Conservation (phyloP, 179 eudicot species). For the Beta macrorhiza region DNA sequence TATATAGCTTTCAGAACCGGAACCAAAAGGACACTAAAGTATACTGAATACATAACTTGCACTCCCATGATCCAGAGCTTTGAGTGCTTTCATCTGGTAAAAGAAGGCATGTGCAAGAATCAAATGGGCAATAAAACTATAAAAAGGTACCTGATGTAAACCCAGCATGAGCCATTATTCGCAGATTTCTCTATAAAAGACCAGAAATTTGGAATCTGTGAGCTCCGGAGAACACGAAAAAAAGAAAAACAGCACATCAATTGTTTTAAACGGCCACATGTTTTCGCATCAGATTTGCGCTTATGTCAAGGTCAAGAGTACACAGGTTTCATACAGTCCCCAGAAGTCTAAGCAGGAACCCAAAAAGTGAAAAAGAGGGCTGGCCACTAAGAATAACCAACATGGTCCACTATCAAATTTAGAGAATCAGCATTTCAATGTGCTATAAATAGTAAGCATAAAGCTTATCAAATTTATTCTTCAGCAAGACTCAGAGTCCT, state of each 20-base stretch:
- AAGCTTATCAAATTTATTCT: slow-evolving; percentile 28
- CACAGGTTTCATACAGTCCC: slow-evolving; percentile 16
- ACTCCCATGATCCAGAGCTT: neutral
- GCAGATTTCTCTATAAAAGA: neutral
- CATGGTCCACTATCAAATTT: slow-evolving; percentile 28
- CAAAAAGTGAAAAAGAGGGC: slow-evolving; percentile 3
- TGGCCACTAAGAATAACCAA: slow-evolving; percentile 23
- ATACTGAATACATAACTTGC: slow-evolving; percentile 8
- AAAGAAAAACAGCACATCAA: neutral
- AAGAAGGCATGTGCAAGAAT: slow-evolving; percentile 13
- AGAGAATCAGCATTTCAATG: slow-evolving; percentile 29
- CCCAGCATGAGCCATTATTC: slow-evolving; percentile 11
- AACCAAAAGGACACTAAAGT: slow-evolving; percentile 6
- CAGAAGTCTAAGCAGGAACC: slow-evolving; percentile 9
- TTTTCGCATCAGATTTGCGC: slow-evolving; percentile 22
- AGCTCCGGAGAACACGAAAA: slow-evolving; percentile 5
- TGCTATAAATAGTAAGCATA: slow-evolving; percentile 24
- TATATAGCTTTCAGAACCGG: slow-evolving; percentile 4
- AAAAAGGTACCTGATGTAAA: neutral
- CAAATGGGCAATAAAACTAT: neutral
- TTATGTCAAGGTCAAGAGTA: slow-evolving; percentile 20
- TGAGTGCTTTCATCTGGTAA: neutral
- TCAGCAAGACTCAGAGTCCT: slow-evolving; percentile 6
- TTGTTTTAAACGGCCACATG: neutral
- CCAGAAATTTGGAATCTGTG: neutral